A percentile compares a stretch with the other conserved stretches of the same genome.
Conservation (phyloP, 768 basidiomycete genomes). For the Saitozyma sp. region DNA sequence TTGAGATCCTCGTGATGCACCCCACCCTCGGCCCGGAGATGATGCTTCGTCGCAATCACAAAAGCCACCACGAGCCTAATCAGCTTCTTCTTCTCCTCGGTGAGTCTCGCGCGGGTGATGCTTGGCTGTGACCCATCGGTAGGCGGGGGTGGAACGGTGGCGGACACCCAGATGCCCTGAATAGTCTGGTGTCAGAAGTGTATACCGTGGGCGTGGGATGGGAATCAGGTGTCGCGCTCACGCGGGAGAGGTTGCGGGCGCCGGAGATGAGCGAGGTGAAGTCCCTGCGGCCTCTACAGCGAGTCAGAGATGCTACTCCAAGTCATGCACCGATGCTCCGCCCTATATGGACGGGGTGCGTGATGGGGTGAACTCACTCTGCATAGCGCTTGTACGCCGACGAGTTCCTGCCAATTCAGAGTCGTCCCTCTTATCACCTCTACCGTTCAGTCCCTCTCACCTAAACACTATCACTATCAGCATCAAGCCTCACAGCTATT, state of each 20-base stretch:
- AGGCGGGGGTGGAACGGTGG: constrained; percentile 58
- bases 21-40: constrained; percentile 57
- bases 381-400: constrained; percentile 52
- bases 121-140: constrained; percentile 3
- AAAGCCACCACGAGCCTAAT: constrained; percentile 70
- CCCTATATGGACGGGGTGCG: too few species aligned
- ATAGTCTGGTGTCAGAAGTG: constrained; percentile 26
- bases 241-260: constrained; percentile 45
- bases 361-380: constrained; percentile 52
- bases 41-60: constrained; percentile 69
- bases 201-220: too few species aligned
- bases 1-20: constrained; percentile 79
- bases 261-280: constrained; percentile 72
- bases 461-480: background rate
- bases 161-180: constrained; percentile 68
- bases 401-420: constrained; percentile 30
- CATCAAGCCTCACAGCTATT: background rate
- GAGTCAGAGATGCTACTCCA: constrained; percentile 64
- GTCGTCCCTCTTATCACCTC: too few species aligned
- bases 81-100: constrained; percentile 63
- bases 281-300: constrained; percentile 77
- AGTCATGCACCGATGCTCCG: constrained; percentile 41
- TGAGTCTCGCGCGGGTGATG: constrained; percentile 48
- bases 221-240: constrained; percentile 14
- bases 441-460: too few species aligned